Percentiles rank a stretch among this genome's conserved stretches.
phyloP scores from a whole-genome alignment of 768 basidiomycete genomes.

The Tylopilus intermedius region DNA sequence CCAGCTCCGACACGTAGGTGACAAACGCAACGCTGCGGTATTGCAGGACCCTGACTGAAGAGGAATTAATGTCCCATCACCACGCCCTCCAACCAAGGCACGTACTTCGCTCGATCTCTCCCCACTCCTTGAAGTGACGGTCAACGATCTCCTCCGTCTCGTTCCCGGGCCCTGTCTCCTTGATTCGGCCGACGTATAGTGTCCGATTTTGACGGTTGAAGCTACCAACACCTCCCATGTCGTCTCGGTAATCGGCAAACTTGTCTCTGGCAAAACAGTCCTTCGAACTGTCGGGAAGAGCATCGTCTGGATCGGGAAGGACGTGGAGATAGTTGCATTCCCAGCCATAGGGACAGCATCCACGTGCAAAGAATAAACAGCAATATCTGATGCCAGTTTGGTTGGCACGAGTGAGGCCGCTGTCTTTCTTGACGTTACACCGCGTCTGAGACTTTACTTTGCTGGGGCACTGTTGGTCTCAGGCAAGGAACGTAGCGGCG shows the following conservation, averaged over 20 bases:
- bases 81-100: constrained; percentile 14
- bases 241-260: constrained; percentile 94
- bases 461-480: constrained; percentile 35
- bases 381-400: constrained; percentile 88
- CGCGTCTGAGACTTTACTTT: constrained; percentile 93
- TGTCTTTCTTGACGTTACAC: constrained; percentile 82
- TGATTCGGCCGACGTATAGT: constrained; percentile 89
- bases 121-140: constrained; percentile 95
- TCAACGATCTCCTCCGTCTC: constrained; percentile 91
- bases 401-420: constrained; percentile 92
- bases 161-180: constrained; percentile 79
- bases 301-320: constrained; percentile 65
- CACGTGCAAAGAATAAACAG: constrained; percentile 93
- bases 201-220: constrained; percentile 94
- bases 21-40: constrained; percentile 97
- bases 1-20: constrained; percentile 80
- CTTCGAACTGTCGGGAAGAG: constrained; percentile 85
- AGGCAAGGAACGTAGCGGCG: background rate
- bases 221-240: constrained; percentile 99
- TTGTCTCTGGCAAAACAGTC: constrained; percentile 98
- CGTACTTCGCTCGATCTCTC: constrained; percentile 86
- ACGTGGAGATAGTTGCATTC: constrained; percentile 96
- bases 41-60: constrained; percentile 79
- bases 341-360: constrained; percentile 97
- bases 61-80: constrained; percentile 5